These are phyloP conservation scores for Tympanopsis confertula DNA, from an alignment of 2,329 filamentous ascomycete genomes.

Conservation along the genomic window DNA sequence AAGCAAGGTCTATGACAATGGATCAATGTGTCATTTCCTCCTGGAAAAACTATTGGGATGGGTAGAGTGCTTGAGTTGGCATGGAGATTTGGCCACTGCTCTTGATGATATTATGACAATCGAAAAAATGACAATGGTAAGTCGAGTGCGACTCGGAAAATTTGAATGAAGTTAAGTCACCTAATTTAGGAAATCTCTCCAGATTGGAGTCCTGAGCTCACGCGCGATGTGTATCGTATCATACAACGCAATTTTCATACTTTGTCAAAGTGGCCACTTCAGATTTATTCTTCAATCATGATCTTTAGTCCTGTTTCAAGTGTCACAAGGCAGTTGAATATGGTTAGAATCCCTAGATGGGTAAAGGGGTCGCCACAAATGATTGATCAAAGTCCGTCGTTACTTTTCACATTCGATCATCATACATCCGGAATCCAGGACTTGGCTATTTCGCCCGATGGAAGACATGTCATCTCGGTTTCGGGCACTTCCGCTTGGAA, in stretches of 20 bases:
- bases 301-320: conserved; percentile 8
- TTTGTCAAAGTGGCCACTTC: conserved; percentile 8
- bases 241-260: conserved; percentile 7
- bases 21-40: conserved; percentile 8
- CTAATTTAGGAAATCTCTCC: no score
- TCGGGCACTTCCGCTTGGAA: background rate
- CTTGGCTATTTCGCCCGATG: conserved; percentile 3
- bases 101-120: conserved; percentile 7
- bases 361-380: conserved; percentile 4
- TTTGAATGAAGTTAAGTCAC: conserved; percentile 4
- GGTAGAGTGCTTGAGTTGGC: conserved; percentile 14
- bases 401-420: conserved; percentile 3
- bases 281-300: conserved; percentile 7
- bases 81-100: conserved; percentile 8
- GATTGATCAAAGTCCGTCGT: no score
- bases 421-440: conserved; percentile 2
- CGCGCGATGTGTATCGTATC: conserved; percentile 8
- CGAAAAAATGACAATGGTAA: conserved; percentile 5
- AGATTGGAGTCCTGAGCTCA: conserved; percentile 5
- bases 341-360: conserved; percentile 6
- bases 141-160: conserved; percentile 6
- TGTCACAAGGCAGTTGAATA: conserved; percentile 5
- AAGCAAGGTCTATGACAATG: conserved; percentile 3
- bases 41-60: conserved; percentile 11
- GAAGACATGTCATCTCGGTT: conserved; percentile 1